These are phyloP conservation scores for Pichia phayaonensis DNA, from an alignment of 805 yeast genomes.

Conservation along the genomic window DNA sequence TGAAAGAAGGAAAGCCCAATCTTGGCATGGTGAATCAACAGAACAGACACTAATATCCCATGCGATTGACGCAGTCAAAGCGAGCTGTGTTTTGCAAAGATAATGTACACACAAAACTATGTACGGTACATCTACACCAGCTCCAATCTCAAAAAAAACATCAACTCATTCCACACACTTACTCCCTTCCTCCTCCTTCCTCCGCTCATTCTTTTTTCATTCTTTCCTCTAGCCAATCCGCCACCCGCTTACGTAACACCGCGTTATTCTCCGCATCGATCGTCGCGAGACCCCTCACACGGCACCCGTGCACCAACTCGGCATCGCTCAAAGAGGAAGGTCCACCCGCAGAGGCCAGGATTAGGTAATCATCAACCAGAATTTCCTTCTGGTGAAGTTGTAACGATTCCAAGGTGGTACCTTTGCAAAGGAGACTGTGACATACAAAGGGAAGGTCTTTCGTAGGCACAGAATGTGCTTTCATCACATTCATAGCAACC, in stretches of 20 bases:
- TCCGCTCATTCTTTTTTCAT: background rate
- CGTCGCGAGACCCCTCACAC: background rate
- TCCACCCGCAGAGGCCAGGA: conserved; percentile 12
- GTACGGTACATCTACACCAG: background rate
- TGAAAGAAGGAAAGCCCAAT: conserved; percentile 17
- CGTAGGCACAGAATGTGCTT: background rate
- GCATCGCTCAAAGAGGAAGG: conserved; percentile 28
- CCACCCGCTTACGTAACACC: conserved; percentile 2
- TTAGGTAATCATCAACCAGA: conserved; percentile 44
- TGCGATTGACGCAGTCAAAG: background rate
- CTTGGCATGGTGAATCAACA: conserved; percentile 21
- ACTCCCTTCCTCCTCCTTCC: no score
- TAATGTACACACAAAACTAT: background rate
- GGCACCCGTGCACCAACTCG: conserved; percentile 47
- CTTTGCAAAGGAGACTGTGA: background rate
- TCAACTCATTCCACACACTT: background rate
- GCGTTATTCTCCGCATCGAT: background rate
- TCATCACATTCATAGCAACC: background rate
- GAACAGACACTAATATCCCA: background rate
- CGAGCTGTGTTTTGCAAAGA: no score
- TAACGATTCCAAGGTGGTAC: conserved; percentile 1
- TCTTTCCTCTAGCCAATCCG: background rate
- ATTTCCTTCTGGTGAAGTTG: background rate
- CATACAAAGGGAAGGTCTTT: background rate
- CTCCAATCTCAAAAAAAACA: background rate